Evolutionary conservation across 1,139 yeast species (phyloP), one percentile per base, ranked within the genome.

Genomic region (Kodamaea ohmeri): DNA sequence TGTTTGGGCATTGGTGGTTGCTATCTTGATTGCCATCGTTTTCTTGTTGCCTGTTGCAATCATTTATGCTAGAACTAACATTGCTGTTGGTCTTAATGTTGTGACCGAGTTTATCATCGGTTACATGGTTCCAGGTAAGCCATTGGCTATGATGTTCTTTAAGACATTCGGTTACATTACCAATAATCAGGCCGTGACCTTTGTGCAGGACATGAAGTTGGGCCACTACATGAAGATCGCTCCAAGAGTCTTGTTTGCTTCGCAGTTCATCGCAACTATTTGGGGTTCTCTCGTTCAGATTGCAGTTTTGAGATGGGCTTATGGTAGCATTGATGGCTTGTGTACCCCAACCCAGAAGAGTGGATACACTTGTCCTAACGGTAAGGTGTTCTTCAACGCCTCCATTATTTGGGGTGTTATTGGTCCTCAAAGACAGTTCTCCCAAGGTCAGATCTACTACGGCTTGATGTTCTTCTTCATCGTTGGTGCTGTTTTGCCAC

Each of bases 181-280:
- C 41, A 73, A 73, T 60, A 67, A 67, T 48, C 80, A 75, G 55
- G 80, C 79, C n/a, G 64, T 74, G 36, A 65, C 72, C 24, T 65
- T 72, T 48, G 72, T 73, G 25, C 76, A 73, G 54, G 79, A 75
- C 56, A 64, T 73, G 69, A 76, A 75, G 51, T 61, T 75, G 51
- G 80, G 78, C 27, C 71, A 73, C 46, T 75, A 75, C 57, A 69
- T 74, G 75, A 75, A 73, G 53, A 58, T 71, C 25, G 66, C 73
- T 16, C 80, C 80, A 35, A 60, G 72, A 40, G 46, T 61, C 52
- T 49, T 67, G 51, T 74, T 75, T 51, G 52, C 60, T 39, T 69
- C 71, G 20, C 79, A 74, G 56, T 55, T 73, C 41, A 48, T 67
- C 47, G 74, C 72, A 46, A 71, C 72, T 33, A 49, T 70, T 32